A percentile compares a stretch with the other conserved stretches of the same genome.
These are phyloP conservation scores for Daedaleopsis nitida DNA, from an alignment of 768 basidiomycete species.

Conservation along the genomic window DNA sequence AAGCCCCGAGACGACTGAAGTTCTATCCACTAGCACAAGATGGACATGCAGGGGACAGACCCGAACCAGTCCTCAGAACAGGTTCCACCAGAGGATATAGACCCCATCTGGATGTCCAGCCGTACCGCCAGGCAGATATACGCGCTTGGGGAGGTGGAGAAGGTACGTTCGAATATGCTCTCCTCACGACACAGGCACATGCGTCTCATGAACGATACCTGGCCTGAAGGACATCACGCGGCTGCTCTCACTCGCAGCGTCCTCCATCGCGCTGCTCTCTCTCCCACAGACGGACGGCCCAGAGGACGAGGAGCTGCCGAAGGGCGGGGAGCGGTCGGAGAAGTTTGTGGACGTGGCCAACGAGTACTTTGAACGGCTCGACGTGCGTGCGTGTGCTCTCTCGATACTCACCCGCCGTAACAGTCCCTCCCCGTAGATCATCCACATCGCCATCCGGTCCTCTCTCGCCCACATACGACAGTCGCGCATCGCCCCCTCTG, in stretches of 20 bases:
- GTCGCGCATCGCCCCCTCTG: conserved; percentile 83
- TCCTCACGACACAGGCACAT: neutral
- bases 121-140: conserved; percentile 82
- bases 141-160: conserved; percentile 79
- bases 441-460: conserved; percentile 75
- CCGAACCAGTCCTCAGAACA: neutral
- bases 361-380: conserved; percentile 82
- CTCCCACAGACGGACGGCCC: conserved; percentile 80
- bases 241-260: conserved; percentile 72
- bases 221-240: conserved; percentile 69
- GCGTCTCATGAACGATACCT: neutral
- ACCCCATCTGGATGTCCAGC: conserved; percentile 82
- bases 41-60: neutral
- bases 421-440: conserved; percentile 48
- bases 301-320: conserved; percentile 61
- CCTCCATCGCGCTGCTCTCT: conserved; percentile 76
- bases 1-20: neutral
- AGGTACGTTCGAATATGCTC: conserved; percentile 43
- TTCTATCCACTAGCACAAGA: neutral
- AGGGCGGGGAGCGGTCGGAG: conserved; percentile 82
- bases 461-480: conserved; percentile 80
- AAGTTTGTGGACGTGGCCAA: conserved; percentile 84
- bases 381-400: conserved; percentile 46
- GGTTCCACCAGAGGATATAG: conserved; percentile 44
- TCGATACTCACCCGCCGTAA: neutral